Evolutionary conservation across 495 filamentous ascomycete species (phyloP).

Genomic region (Neurospora sublineolata): DNA sequence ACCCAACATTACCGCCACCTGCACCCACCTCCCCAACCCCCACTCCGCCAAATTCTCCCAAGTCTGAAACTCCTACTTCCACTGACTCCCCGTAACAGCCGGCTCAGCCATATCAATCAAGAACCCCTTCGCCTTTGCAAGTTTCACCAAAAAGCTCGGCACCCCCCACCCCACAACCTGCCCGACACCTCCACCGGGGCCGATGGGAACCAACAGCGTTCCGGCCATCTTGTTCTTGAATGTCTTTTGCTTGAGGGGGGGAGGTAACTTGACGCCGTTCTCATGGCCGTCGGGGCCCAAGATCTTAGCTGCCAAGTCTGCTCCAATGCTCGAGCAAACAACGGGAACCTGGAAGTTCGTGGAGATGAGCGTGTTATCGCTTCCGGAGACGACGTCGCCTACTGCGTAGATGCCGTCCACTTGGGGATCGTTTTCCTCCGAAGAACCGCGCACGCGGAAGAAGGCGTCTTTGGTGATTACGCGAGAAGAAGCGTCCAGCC

Average conservation of each 20-base stretch:
- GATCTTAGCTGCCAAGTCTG: not conserved
- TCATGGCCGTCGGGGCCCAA: not conserved
- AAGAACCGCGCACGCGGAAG: not conserved
- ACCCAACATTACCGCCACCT: not conserved
- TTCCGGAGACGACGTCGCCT: conserved; percentile 1
- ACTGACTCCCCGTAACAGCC: not conserved
- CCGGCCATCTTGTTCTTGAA: conserved; percentile 27
- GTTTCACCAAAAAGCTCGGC: conserved; percentile 41
- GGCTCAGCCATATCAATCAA: conserved; percentile 12
- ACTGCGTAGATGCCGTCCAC: not conserved
- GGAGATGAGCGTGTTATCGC: not conserved
- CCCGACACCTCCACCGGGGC: conserved; percentile 40
- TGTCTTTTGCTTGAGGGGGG: conserved; percentile 3
- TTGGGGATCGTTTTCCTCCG: not conserved
- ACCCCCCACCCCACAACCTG: conserved; percentile 35
- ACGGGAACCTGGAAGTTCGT: not conserved
- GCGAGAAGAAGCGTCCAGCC: not conserved
- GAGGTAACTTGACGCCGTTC: not conserved
- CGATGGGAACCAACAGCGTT: conserved; percentile 39
- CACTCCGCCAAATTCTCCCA: not conserved
- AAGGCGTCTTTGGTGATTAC: not conserved
- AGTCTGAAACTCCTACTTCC: not conserved
- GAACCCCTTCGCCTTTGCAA: conserved; percentile 47
- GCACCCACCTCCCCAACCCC: not conserved
- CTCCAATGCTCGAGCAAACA: not conserved